phyloP scores from a whole-genome alignment of 495 filamentous ascomycete species.

The Friedmanniomyces simplex region DNA sequence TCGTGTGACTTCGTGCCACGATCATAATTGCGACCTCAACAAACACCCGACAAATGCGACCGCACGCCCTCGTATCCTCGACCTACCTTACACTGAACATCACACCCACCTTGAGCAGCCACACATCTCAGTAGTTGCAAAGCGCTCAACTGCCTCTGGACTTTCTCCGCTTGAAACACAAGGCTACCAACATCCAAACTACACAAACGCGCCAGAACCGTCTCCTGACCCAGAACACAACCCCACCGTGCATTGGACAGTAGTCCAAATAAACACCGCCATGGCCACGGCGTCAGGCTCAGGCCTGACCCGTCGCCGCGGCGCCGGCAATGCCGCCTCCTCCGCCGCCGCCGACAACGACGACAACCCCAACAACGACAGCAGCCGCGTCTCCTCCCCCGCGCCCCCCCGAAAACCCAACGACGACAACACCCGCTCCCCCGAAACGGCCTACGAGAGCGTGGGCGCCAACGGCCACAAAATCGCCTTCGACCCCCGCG shows the following conservation, averaged over 20 bases:
- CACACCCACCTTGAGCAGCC: too few species aligned
- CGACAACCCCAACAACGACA: constrained; percentile 39
- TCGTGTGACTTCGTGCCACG: too few species aligned
- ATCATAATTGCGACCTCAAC: too few species aligned
- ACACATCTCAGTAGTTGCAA: too few species aligned
- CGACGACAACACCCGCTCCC: constrained; percentile 52
- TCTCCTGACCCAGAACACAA: too few species aligned
- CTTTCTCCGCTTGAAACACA: too few species aligned
- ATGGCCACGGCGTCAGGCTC: constrained; percentile 28
- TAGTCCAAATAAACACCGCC: neutral
- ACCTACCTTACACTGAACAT: too few species aligned
- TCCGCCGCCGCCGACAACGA: constrained; percentile 38
- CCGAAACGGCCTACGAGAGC: constrained; percentile 86
- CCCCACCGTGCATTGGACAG: neutral
- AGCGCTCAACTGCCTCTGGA: too few species aligned
- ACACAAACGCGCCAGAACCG: too few species aligned
- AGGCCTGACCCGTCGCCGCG: constrained; percentile 67
- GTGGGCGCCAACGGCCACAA: constrained; percentile 88
- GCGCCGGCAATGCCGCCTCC: constrained; percentile 53
- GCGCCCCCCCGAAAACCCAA: constrained; percentile 46
- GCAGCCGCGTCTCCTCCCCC: constrained; percentile 60
- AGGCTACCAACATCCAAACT: too few species aligned
- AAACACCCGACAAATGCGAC: too few species aligned
- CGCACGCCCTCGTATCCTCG: too few species aligned
- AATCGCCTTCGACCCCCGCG: constrained; percentile 93